Percentiles rank a stretch among this genome's conserved stretches.
phyloP scores from a whole-genome alignment of 441 rosid species.

The Theobroma grandiflorum region DNA sequence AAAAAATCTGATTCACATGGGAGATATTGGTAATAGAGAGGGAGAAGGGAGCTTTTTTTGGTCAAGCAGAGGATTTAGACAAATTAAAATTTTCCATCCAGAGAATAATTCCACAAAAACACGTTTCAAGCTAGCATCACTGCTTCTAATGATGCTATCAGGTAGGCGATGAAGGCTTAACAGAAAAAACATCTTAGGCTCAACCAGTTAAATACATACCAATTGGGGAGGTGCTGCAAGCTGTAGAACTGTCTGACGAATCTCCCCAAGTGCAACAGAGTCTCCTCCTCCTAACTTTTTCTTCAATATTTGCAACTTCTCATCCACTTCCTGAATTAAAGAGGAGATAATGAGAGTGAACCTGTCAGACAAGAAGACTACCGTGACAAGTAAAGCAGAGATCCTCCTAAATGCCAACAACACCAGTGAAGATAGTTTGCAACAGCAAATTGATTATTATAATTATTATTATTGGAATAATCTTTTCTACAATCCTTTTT shows the following conservation, averaged over 20 bases:
- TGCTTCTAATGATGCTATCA: neutral
- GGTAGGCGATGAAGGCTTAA: neutral
- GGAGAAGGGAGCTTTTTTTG: neutral
- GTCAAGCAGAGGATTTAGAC: neutral
- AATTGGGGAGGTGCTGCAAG: constrained; percentile 75
- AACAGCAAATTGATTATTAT: too few species aligned
- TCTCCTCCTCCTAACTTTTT: constrained; percentile 70
- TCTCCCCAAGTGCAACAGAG: constrained; percentile 63
- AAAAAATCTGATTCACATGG: neutral
- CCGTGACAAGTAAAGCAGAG: neutral
- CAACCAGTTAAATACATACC: constrained; percentile 51
- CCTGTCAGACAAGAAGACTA: neutral
- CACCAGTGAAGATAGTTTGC: neutral
- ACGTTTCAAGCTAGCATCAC: neutral
- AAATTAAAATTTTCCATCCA: constrained; percentile 2
- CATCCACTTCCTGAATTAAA: constrained; percentile 69
- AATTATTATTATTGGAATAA: neutral
- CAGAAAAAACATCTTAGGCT: constrained; percentile 13
- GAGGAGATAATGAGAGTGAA: constrained; percentile 17
- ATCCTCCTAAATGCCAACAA: constrained; percentile 1
- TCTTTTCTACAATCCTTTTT: neutral
- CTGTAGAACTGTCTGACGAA: constrained; percentile 77
- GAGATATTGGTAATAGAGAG: neutral
- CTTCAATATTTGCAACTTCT: constrained; percentile 67
- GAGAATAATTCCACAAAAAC: neutral